Percentiles rank a stretch among this genome's conserved stretches.
Evolutionary conservation across 768 basidiomycete species (phyloP).

Genomic region (Lentinula raphanica): DNA sequence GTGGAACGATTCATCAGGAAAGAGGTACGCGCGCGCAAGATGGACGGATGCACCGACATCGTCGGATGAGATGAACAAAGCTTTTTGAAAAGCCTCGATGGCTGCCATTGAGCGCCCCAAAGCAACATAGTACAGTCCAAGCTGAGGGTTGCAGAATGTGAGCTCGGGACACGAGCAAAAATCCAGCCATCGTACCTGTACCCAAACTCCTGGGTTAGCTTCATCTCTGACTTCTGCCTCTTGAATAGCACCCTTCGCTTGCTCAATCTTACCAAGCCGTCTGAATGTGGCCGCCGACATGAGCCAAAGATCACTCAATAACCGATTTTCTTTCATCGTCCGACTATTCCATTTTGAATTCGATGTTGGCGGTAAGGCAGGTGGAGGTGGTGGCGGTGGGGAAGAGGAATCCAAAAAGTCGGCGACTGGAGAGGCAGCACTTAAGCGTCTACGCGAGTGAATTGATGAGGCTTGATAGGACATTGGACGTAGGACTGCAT

Average conservation of each 20-base stretch:
- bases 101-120: slow-evolving; percentile 57
- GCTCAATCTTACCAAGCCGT: slow-evolving; percentile 82
- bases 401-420: slow-evolving; percentile 32
- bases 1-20: slow-evolving; percentile 17
- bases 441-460: slow-evolving; percentile 66
- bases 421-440: slow-evolving; percentile 34
- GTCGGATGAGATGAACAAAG: slow-evolving; percentile 79
- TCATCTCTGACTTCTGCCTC: slow-evolving; percentile 91
- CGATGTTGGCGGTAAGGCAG: slow-evolving; percentile 28
- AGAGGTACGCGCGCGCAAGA: slow-evolving; percentile 71
- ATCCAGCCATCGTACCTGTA: slow-evolving; percentile 68
- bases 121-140: slow-evolving; percentile 69
- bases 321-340: slow-evolving; percentile 53
- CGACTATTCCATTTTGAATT: slow-evolving; percentile 35
- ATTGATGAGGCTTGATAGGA: slow-evolving; percentile 76
- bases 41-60: slow-evolving; percentile 76
- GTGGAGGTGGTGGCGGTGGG: slow-evolving; percentile 42
- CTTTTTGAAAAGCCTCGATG: slow-evolving; percentile 76
- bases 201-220: slow-evolving; percentile 86
- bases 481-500: slow-evolving; percentile 54
- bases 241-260: slow-evolving; percentile 85
- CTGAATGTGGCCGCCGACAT: slow-evolving; percentile 94
- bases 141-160: slow-evolving; percentile 31
- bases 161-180: not conserved
- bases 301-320: slow-evolving; percentile 87